A percentile compares a stretch with the other conserved stretches of the same genome.
phyloP scores from a whole-genome alignment of 805 yeast species.

The Candida boleticola region DNA sequence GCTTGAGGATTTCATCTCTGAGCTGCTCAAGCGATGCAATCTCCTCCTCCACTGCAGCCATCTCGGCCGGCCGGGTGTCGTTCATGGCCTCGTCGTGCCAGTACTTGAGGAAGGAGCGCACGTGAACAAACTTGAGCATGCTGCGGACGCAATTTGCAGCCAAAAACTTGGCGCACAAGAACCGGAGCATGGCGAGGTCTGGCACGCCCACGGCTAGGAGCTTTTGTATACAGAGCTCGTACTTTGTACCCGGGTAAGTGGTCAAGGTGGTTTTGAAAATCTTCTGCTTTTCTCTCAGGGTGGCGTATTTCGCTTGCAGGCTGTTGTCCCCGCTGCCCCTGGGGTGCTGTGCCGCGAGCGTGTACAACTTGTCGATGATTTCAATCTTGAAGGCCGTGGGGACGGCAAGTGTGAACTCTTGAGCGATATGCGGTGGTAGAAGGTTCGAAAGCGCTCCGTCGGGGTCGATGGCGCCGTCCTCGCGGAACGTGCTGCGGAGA shows the following conservation, averaged over 20 bases:
- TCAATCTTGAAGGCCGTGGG: neutral
- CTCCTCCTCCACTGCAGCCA: neutral
- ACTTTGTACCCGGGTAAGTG: no score
- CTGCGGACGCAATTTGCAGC: neutral
- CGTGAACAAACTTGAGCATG: neutral
- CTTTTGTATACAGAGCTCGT: neutral
- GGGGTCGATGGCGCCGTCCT: neutral
- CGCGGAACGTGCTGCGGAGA: no score
- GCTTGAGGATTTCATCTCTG: neutral
- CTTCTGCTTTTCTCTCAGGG: no score
- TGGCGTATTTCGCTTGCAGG: no score
- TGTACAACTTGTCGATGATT: neutral
- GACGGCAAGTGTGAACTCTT: neutral
- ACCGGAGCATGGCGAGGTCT: neutral
- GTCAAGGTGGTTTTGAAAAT: no score
- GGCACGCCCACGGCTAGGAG: neutral
- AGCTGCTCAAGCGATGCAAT: neutral
- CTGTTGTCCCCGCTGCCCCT: neutral
- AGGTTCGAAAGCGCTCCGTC: neutral
- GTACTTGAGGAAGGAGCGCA: neutral
- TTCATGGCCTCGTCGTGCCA: neutral
- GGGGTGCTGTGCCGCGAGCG: conserved; percentile 1
- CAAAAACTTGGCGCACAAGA: neutral
- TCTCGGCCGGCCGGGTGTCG: neutral
- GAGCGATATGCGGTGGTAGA: neutral